Evolutionary conservation across 2,329 filamentous ascomycete species (phyloP).

Genomic region (Ophiostoma sp.): DNA sequence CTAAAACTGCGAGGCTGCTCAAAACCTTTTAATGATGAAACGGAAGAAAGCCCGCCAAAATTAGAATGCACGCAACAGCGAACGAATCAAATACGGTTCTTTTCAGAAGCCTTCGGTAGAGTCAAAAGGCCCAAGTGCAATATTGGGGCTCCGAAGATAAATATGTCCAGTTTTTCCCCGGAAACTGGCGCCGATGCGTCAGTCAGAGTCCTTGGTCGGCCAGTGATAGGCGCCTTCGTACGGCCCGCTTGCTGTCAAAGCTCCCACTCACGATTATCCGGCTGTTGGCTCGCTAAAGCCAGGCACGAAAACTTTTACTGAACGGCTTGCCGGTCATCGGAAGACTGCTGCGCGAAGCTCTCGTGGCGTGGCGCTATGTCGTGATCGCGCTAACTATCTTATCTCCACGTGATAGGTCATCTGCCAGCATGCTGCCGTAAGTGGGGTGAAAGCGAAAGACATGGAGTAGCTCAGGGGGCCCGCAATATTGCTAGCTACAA

Average conservation of each 20-base stretch:
- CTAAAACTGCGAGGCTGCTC: background rate
- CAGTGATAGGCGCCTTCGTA: background rate
- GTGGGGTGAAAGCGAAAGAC: background rate
- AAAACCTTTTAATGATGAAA: no score
- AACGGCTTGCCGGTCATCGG: slow-evolving; percentile 11
- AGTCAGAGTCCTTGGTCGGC: background rate
- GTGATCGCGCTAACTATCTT: background rate
- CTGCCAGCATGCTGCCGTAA: background rate
- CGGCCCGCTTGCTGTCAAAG: background rate
- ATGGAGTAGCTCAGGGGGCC: background rate
- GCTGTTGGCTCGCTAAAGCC: background rate
- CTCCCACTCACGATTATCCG: background rate
- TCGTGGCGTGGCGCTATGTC: background rate
- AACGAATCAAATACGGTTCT: no score
- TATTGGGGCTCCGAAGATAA: background rate
- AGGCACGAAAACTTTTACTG: slow-evolving; percentile 3
- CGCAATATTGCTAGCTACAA: background rate
- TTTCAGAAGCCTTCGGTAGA: background rate
- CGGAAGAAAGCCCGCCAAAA: no score
- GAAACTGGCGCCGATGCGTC: slow-evolving; percentile 2
- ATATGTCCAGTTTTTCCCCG: background rate
- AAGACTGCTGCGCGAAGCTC: background rate
- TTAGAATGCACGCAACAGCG: no score
- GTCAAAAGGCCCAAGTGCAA: background rate
- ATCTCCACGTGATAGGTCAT: background rate